Percentiles rank a stretch among this genome's conserved stretches.
Evolutionary conservation across 2,329 filamentous ascomycete species (phyloP).

Genomic region (Trichoderma sp.): DNA sequence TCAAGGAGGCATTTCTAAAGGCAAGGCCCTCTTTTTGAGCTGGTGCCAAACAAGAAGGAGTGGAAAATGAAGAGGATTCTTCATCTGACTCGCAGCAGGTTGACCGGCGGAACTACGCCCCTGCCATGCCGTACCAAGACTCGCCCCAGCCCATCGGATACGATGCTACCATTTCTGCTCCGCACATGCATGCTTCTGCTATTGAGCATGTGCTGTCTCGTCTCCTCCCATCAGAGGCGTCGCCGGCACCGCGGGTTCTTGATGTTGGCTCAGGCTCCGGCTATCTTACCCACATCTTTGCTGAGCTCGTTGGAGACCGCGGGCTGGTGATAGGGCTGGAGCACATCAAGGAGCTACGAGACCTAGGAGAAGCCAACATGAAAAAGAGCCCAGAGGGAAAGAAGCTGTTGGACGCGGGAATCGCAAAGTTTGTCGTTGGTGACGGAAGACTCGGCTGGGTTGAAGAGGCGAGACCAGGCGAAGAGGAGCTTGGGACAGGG

Average conservation of each 20-base stretch:
- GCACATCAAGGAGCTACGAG: conserved; percentile 64
- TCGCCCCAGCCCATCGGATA: conserved; percentile 55
- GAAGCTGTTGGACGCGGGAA: conserved; percentile 58
- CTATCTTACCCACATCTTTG: conserved; percentile 85
- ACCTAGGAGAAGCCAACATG: conserved; percentile 65
- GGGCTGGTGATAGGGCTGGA: conserved; percentile 67
- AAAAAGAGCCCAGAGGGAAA: conserved; percentile 57
- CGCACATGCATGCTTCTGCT: conserved; percentile 60
- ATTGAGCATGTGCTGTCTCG: conserved; percentile 48
- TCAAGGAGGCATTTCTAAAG: conserved; percentile 76
- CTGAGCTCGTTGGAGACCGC: conserved; percentile 63
- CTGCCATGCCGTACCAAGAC: conserved; percentile 64
- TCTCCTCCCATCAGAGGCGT: conserved; percentile 36
- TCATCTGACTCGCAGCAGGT: conserved; percentile 51
- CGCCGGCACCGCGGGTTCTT: conserved; percentile 53
- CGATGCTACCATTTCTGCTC: conserved; percentile 55
- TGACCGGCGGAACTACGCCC: conserved; percentile 82
- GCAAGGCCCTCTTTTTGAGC: conserved; percentile 40
- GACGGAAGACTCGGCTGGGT: conserved; percentile 68
- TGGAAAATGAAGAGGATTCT: background rate
- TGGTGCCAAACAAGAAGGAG: background rate
- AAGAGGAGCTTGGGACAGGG: conserved; percentile 48
- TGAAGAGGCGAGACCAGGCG: conserved; percentile 44
- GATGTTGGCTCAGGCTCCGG: conserved; percentile 75
- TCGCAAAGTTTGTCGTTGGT: conserved; percentile 69